These are phyloP conservation scores for Simplicillium sp. DNA, from an alignment of 2,329 filamentous ascomycete genomes.

Conservation along the genomic window DNA sequence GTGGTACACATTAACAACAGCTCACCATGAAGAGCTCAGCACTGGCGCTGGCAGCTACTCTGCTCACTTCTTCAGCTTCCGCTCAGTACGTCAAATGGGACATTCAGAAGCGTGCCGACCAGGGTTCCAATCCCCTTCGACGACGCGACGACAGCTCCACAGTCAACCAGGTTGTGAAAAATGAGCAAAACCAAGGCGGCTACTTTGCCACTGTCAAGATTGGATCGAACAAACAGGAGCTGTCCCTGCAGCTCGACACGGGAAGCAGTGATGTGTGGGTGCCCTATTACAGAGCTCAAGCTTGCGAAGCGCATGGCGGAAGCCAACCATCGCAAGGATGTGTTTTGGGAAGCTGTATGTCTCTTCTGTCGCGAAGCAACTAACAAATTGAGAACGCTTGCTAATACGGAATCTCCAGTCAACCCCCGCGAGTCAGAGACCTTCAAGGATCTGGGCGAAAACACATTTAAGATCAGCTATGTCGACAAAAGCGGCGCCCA, in stretches of 20 bases:
- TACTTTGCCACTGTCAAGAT: constrained; percentile 49
- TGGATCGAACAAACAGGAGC: constrained; percentile 46
- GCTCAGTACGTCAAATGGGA: constrained; percentile 36
- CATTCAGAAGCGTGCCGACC: constrained; percentile 26
- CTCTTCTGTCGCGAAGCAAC: neutral
- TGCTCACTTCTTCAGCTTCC: constrained; percentile 8
- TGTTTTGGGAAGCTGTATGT: constrained; percentile 33
- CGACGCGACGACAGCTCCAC: constrained; percentile 22
- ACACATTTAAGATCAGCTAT: constrained; percentile 49
- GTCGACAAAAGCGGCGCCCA: constrained; percentile 47
- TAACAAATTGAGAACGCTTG: no score
- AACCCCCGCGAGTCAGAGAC: constrained; percentile 33
- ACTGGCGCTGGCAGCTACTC: constrained; percentile 4
- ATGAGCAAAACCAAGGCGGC: constrained; percentile 31
- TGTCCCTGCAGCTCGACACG: constrained; percentile 54
- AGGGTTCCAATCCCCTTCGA: constrained; percentile 4
- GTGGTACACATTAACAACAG: neutral
- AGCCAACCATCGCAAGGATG: constrained; percentile 20
- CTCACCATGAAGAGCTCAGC: constrained; percentile 2
- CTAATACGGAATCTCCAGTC: constrained; percentile 29
- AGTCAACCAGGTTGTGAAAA: constrained; percentile 32
- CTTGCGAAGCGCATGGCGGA: constrained; percentile 23
- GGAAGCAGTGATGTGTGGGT: constrained; percentile 60
- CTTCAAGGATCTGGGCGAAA: constrained; percentile 29
- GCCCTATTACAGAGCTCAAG: constrained; percentile 24